Percentiles rank a stretch among this genome's conserved stretches.
Evolutionary conservation across 257 asterid genomes (phyloP).

Genomic region (Solanum lycopersicoides): DNA sequence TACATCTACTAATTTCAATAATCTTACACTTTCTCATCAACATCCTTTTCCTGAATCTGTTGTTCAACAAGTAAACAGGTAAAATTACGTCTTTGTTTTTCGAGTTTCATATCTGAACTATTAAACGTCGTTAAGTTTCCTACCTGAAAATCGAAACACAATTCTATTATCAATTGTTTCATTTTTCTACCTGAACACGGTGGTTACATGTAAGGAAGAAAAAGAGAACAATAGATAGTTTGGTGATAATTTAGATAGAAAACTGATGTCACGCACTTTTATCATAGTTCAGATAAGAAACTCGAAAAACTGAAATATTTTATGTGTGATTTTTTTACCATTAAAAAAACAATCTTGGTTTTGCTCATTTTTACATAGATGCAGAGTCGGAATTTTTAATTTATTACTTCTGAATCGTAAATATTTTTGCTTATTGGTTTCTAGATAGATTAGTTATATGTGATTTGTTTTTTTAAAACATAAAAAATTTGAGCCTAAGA

Average conservation of each 20-base stretch:
- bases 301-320: neutral
- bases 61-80: slow-evolving; percentile 13
- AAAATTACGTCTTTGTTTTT: neutral
- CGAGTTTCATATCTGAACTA: neutral
- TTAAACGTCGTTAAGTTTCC: too few relatives aligned
- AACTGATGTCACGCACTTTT: too few relatives aligned
- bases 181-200: neutral
- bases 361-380: neutral
- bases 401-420: neutral
- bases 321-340: neutral
- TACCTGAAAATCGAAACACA: neutral
- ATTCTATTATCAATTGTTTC: neutral
- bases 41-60: slow-evolving; percentile 16
- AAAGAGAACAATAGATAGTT: too few relatives aligned
- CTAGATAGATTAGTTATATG: neutral
- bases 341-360: neutral
- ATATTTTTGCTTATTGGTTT: neutral
- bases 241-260: too few relatives aligned
- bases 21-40: slow-evolving; percentile 2
- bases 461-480: neutral
- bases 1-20: neutral
- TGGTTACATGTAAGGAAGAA: too few relatives aligned
- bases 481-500: neutral
- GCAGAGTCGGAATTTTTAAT: neutral
- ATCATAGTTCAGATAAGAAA: neutral